Conservation (phyloP, 495 filamentous ascomycete genomes). For the Podospora bellae-mahoneyi region DNA sequence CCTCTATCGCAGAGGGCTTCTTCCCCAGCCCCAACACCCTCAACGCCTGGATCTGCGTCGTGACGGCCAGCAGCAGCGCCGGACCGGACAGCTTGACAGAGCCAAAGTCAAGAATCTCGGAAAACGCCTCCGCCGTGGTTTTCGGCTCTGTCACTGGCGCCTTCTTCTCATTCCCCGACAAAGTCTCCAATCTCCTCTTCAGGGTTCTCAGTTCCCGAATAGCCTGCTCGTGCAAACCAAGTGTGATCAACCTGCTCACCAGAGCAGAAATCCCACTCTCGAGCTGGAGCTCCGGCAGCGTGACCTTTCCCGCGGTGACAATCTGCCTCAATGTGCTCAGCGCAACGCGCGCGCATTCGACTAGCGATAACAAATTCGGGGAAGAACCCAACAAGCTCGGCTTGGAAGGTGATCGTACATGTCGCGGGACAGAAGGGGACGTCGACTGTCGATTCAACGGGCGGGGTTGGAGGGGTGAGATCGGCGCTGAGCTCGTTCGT, state of each 20-base stretch:
- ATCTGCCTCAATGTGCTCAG: constrained; percentile 65
- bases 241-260: constrained; percentile 63
- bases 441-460: constrained; percentile 52
- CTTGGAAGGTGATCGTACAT: constrained; percentile 28
- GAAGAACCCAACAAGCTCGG: constrained; percentile 19
- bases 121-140: constrained; percentile 45
- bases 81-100: constrained; percentile 37
- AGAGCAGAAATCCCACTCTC: constrained; percentile 81
- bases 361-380: constrained; percentile 46
- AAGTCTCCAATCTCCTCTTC: constrained; percentile 59
- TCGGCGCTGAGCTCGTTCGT: constrained; percentile 47
- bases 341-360: constrained; percentile 73
- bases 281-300: constrained; percentile 64
- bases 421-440: constrained; percentile 40
- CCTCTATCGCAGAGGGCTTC: constrained; percentile 51
- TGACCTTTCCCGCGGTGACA: constrained; percentile 47
- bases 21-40: constrained; percentile 48
- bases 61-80: constrained; percentile 47
- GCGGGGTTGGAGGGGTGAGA: constrained; percentile 50
- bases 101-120: constrained; percentile 62
- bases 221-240: constrained; percentile 72
- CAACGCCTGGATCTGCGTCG: constrained; percentile 52
- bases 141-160: constrained; percentile 30
- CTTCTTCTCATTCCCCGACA: constrained; percentile 34
- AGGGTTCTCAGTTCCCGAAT: constrained; percentile 69